Conservation (phyloP, 139 green algal genomes). For the Chlamydomonas urium region DNA sequence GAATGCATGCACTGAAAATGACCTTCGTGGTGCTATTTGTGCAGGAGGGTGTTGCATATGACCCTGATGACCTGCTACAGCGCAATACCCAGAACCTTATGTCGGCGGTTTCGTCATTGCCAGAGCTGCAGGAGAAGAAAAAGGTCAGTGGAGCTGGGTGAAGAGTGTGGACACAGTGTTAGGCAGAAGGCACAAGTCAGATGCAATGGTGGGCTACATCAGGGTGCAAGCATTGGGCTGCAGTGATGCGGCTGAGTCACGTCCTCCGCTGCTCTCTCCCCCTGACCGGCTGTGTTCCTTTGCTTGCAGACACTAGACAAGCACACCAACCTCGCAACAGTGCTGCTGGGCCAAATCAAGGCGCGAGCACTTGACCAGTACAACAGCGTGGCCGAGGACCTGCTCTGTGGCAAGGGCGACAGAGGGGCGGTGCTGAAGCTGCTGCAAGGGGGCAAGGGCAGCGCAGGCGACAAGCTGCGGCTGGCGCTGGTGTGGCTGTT, state of each 20-base stretch:
- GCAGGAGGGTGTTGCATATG: conserved; percentile 34
- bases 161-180: no score
- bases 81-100: conserved; percentile 76
- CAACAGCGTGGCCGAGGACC: conserved; percentile 69
- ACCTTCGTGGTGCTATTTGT: no score
- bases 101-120: conserved; percentile 73
- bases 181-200: no score
- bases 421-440: conserved; percentile 49
- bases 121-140: conserved; percentile 51
- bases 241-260: neutral
- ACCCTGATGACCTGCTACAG: conserved; percentile 56
- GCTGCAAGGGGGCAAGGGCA: conserved; percentile 48
- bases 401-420: conserved; percentile 76
- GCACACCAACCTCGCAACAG: conserved; percentile 95
- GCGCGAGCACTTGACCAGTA: conserved; percentile 76
- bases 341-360: conserved; percentile 88
- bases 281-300: neutral
- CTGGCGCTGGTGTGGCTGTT: conserved; percentile 87
- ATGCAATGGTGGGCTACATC: no score
- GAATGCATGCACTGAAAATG: no score
- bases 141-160: conserved; percentile 21
- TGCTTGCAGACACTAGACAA: conserved; percentile 90
- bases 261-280: neutral
- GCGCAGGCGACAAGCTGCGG: conserved; percentile 66
- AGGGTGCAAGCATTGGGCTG: no score